phyloP scores from a whole-genome alignment of 306 rosid species.

The cucumber (Cucumis sativus) region DNA sequence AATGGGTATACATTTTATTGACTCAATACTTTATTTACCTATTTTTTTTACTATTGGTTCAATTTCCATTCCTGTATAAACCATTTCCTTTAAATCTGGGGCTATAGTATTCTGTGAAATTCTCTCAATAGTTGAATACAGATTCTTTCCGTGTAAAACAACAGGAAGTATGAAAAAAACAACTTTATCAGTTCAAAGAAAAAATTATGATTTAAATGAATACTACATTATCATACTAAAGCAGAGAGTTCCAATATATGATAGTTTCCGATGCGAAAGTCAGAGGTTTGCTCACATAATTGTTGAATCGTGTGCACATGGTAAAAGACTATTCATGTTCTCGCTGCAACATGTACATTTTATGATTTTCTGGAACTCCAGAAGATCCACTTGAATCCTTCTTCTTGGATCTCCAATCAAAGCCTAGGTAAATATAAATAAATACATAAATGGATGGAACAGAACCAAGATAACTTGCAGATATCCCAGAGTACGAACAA shows the following conservation, averaged over 20 bases:
- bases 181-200: not conserved
- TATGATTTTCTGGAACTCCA: slow-evolving; percentile 63
- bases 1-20: too few relatives aligned
- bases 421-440: slow-evolving; percentile 32
- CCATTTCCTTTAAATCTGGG: not conserved
- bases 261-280: not conserved
- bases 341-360: slow-evolving; percentile 62
- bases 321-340: slow-evolving; percentile 33
- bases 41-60: not conserved
- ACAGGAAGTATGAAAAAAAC: not conserved
- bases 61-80: not conserved
- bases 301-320: slow-evolving; percentile 77
- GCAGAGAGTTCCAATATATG: not conserved
- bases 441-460: slow-evolving; percentile 1
- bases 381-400: slow-evolving; percentile 77
- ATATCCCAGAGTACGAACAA: not conserved
- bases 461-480: not conserved
- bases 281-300: slow-evolving; percentile 50
- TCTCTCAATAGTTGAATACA: not conserved
- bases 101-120: not conserved
- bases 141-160: not conserved
- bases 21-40: not conserved
- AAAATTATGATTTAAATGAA: not conserved
- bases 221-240: not conserved
- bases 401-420: slow-evolving; percentile 82